Evolutionary conservation across 164 flowering plant species (phyloP).

Genomic region (Paratinospora sagittata): DNA sequence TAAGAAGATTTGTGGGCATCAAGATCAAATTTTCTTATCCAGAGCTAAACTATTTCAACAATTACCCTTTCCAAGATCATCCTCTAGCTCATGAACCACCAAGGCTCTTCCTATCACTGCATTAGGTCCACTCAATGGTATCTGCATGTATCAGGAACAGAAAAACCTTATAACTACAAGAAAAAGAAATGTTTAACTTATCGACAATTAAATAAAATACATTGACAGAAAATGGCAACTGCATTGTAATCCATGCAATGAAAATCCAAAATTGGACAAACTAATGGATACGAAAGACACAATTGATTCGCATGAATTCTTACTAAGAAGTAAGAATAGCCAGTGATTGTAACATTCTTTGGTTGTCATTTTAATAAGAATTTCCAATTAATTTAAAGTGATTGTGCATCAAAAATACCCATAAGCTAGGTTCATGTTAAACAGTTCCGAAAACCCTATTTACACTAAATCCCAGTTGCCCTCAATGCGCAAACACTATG

Average conservation of each 20-base stretch:
- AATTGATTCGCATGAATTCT: neutral
- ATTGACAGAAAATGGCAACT: neutral
- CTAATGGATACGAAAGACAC: neutral
- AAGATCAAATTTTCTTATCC: neutral
- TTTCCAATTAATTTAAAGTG: neutral
- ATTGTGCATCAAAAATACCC: neutral
- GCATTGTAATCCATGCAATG: neutral
- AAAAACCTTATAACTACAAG: conserved; percentile 2
- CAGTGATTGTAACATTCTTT: neutral
- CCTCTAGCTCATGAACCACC: conserved; percentile 93
- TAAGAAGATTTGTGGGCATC: neutral
- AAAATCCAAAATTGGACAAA: neutral
- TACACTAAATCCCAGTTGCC: neutral
- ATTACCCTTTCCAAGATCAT: conserved; percentile 97
- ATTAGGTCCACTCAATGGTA: conserved; percentile 75
- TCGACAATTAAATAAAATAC: neutral
- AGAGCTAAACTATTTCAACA: neutral
- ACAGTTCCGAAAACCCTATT: neutral
- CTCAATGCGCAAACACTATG: neutral
- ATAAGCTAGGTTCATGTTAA: neutral
- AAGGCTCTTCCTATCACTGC: conserved; percentile 86
- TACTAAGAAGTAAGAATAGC: neutral
- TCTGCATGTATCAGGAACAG: conserved; percentile 37
- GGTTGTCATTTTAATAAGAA: neutral
- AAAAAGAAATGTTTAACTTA: neutral